Conservation (phyloP, 345 rosid species). For the Salix viminalis region DNA sequence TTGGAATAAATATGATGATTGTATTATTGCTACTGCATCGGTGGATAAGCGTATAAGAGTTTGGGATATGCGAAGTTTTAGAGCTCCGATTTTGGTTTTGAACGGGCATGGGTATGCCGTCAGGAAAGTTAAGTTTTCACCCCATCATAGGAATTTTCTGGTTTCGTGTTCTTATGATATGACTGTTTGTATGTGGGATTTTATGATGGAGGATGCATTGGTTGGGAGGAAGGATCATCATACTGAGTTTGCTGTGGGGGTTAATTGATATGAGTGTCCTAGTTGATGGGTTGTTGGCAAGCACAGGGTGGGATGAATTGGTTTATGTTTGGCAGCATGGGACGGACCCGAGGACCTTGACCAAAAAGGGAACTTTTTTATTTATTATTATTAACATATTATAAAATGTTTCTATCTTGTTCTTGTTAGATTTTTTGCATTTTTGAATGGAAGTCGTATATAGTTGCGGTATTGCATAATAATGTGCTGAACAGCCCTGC, state of each 20-base stretch:
- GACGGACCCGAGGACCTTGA: conserved; percentile 76
- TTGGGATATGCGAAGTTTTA: conserved; percentile 79
- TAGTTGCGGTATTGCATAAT: background rate
- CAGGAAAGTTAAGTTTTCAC: conserved; percentile 82
- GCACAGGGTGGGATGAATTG: conserved; percentile 92
- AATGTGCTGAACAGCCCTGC: conserved; percentile 1
- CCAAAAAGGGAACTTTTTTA: background rate
- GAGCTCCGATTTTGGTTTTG: conserved; percentile 62
- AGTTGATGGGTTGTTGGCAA: conserved; percentile 83
- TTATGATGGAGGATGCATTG: conserved; percentile 83
- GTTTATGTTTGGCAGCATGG: conserved; percentile 95
- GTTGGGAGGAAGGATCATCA: conserved; percentile 84
- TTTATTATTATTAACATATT: too few relatives aligned
- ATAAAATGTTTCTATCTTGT: background rate
- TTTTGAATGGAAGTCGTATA: background rate
- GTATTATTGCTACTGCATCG: conserved; percentile 34
- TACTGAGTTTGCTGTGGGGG: conserved; percentile 78
- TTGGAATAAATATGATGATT: conserved; percentile 94
- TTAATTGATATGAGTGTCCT: conserved; percentile 92
- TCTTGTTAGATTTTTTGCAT: background rate
- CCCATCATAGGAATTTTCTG: conserved; percentile 63
- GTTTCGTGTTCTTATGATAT: conserved; percentile 86
- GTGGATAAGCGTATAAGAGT: conserved; percentile 73
- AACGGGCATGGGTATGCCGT: conserved; percentile 88
- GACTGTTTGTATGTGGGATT: conserved; percentile 86